Evolutionary conservation across 2,329 filamentous ascomycete species (phyloP).

Genomic region (Aspergillus arachidicola): DNA sequence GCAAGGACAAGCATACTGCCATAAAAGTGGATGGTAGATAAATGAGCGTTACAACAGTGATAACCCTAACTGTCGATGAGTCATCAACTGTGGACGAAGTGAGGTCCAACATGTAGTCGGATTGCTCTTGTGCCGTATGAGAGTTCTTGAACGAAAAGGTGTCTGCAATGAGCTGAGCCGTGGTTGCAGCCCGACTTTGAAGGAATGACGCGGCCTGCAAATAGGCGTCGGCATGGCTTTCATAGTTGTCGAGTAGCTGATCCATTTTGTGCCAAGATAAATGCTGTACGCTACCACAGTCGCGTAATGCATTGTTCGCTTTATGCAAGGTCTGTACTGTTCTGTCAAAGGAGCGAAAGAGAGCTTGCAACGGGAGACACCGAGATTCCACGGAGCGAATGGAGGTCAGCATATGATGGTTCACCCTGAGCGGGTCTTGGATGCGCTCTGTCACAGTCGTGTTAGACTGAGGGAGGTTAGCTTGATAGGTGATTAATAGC

Average conservation of each 20-base stretch:
- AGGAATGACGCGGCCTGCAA: constrained; percentile 22
- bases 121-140: constrained; percentile 21
- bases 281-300: constrained; percentile 5
- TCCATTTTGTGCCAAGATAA: constrained; percentile 8
- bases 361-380: constrained; percentile 23
- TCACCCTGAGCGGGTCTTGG: constrained; percentile 18
- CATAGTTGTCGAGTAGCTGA: constrained; percentile 23
- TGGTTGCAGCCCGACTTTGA: constrained; percentile 21
- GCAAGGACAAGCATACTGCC: constrained; percentile 26
- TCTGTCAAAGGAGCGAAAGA: constrained; percentile 20
- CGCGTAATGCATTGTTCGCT: constrained; percentile 10
- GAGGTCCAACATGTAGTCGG: constrained; percentile 26
- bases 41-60: constrained; percentile 34
- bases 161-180: constrained; percentile 24
- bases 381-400: constrained; percentile 23
- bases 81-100: constrained; percentile 33
- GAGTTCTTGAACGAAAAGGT: constrained; percentile 27
- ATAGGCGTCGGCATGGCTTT: constrained; percentile 17
- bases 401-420: constrained; percentile 21
- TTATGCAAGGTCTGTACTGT: constrained; percentile 15
- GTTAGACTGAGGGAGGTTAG: constrained; percentile 15
- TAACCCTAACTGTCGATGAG: constrained; percentile 28
- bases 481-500: background rate
- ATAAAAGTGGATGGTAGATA: constrained; percentile 42
- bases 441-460: constrained; percentile 9